Evolutionary conservation across 2,329 filamentous ascomycete genomes (phyloP).

Genomic region (Knufia fluminis): DNA sequence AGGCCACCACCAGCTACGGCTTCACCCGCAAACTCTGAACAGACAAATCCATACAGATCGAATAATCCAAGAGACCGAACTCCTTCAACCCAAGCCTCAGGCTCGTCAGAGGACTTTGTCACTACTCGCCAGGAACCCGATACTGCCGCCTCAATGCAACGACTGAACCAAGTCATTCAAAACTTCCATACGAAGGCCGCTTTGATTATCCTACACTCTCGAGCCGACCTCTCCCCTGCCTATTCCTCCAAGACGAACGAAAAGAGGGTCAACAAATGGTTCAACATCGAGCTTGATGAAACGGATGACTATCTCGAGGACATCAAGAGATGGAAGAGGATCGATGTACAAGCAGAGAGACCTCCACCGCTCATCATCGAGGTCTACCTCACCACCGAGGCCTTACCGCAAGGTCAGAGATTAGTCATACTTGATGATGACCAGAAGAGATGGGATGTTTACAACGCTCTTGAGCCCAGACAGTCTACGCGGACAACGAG

Average conservation of each 20-base stretch:
- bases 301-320: slow-evolving; percentile 79
- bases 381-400: slow-evolving; percentile 72
- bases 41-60: slow-evolving; percentile 55
- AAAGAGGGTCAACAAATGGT: slow-evolving; percentile 77
- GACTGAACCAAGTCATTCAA: slow-evolving; percentile 92
- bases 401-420: slow-evolving; percentile 73
- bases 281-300: slow-evolving; percentile 89
- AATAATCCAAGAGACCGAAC: slow-evolving; percentile 65
- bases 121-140: slow-evolving; percentile 35
- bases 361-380: slow-evolving; percentile 84
- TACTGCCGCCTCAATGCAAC: slow-evolving; percentile 59
- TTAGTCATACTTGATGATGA: slow-evolving; percentile 79
- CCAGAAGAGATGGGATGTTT: slow-evolving; percentile 86
- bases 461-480: slow-evolving; percentile 63
- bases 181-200: slow-evolving; percentile 88
- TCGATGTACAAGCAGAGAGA: slow-evolving; percentile 64
- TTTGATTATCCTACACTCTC: slow-evolving; percentile 70
- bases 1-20: slow-evolving; percentile 63
- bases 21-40: slow-evolving; percentile 62
- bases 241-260: slow-evolving; percentile 47
- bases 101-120: slow-evolving; percentile 42
- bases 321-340: slow-evolving; percentile 69
- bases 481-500: slow-evolving; percentile 19
- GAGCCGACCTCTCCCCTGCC: slow-evolving; percentile 57
- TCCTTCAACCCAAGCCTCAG: slow-evolving; percentile 44